Percentiles rank a stretch among this genome's conserved stretches.
Conservation (phyloP, 2,329 filamentous ascomycete species). For the Penicillium concentricum region DNA sequence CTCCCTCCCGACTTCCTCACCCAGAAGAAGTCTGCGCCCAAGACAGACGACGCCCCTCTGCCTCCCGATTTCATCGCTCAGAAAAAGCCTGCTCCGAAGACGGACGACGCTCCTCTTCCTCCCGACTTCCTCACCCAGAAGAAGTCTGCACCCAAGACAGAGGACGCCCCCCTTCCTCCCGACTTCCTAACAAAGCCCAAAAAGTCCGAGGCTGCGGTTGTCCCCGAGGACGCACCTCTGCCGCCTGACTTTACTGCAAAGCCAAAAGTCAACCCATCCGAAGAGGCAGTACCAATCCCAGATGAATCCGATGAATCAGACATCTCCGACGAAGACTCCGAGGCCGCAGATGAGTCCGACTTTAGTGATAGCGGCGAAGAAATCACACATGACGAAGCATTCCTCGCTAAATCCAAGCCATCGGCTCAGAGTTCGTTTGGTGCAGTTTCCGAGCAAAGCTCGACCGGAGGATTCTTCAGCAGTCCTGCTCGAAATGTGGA, state of each 20-base stretch:
- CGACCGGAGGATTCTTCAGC: slow-evolving; percentile 42
- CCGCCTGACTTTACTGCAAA: slow-evolving; percentile 28
- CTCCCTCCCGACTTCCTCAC: slow-evolving; percentile 21
- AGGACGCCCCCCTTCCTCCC: slow-evolving; percentile 21
- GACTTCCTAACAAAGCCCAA: slow-evolving; percentile 1
- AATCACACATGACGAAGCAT: slow-evolving; percentile 42
- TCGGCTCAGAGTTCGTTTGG: slow-evolving; percentile 49
- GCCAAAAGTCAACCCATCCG: slow-evolving; percentile 13
- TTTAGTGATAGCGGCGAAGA: slow-evolving; percentile 50
- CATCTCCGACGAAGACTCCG: slow-evolving; percentile 28
- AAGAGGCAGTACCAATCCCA: slow-evolving; percentile 32
- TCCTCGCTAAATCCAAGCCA: slow-evolving; percentile 37
- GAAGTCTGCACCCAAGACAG: not conserved
- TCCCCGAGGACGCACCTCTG: slow-evolving; percentile 23
- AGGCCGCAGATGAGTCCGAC: slow-evolving; percentile 39
- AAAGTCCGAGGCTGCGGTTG: slow-evolving; percentile 1
- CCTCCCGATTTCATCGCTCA: slow-evolving; percentile 19
- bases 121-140: slow-evolving; percentile 16
- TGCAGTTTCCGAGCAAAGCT: slow-evolving; percentile 34
- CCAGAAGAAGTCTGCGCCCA: slow-evolving; percentile 13
- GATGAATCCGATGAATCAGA: slow-evolving; percentile 29
- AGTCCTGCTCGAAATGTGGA: slow-evolving; percentile 34
- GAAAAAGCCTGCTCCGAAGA: not conserved
- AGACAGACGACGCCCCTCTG: slow-evolving; percentile 24
- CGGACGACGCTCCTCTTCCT: slow-evolving; percentile 23